Percentiles rank a stretch among this genome's conserved stretches.
Evolutionary conservation across 371 early-diverging fungal genomes (phyloP).

Genomic region (Zychaea mexicana): DNA sequence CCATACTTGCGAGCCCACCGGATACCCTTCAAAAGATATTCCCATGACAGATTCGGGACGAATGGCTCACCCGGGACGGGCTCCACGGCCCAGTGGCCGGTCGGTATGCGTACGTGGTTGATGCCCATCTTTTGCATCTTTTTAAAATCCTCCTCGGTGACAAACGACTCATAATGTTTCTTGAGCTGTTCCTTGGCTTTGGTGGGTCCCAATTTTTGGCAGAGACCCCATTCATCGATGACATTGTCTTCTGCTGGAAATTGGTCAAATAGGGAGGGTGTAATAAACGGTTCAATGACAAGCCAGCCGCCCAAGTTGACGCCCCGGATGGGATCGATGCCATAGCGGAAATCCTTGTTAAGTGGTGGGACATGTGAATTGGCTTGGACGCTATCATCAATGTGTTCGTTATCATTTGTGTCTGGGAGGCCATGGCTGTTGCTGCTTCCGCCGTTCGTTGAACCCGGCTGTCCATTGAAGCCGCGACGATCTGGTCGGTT

Average conservation of each 20-base stretch:
- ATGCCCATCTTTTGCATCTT: conserved; percentile 64
- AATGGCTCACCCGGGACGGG: conserved; percentile 52
- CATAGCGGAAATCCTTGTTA: conserved; percentile 54
- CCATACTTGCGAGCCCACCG: conserved; percentile 72
- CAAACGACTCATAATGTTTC: conserved; percentile 67
- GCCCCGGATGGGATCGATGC: conserved; percentile 62
- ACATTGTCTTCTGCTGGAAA: conserved; percentile 33
- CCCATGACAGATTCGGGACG: conserved; percentile 55
- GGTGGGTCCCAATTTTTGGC: conserved; percentile 56
- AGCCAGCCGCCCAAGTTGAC: conserved; percentile 79
- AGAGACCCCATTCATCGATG: conserved; percentile 71
- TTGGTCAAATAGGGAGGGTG: conserved; percentile 72
- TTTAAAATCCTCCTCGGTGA: conserved; percentile 71
- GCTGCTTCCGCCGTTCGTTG: not conserved
- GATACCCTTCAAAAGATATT: conserved; percentile 61
- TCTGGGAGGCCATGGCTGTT: not conserved
- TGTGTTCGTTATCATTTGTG: not conserved
- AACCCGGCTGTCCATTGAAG: not conserved
- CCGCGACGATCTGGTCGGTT: not conserved
- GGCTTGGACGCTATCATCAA: conserved; percentile 34
- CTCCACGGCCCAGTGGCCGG: conserved; percentile 74
- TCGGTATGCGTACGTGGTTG: conserved; percentile 77
- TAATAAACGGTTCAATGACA: conserved; percentile 75
- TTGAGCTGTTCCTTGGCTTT: conserved; percentile 54
- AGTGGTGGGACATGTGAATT: conserved; percentile 49